Evolutionary conservation across 2,329 filamentous ascomycete genomes (phyloP).

Genomic region (Penicillium glabrum): DNA sequence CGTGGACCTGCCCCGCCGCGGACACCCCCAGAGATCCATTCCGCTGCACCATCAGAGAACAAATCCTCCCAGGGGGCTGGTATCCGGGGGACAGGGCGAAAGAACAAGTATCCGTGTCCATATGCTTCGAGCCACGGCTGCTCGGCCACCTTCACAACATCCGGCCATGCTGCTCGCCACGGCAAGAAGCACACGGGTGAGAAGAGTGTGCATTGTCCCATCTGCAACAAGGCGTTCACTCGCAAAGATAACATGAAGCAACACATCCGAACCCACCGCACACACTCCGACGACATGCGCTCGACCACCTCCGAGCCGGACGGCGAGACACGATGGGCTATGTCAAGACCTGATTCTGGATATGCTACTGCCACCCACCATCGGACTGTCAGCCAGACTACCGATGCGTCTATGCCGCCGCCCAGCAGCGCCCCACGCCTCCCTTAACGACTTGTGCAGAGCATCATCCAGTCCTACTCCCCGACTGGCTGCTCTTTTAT

Average conservation of each 20-base stretch:
- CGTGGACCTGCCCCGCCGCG: slow-evolving; percentile 24
- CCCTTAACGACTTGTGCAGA: slow-evolving; percentile 5
- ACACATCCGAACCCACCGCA: slow-evolving; percentile 61
- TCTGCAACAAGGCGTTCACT: slow-evolving; percentile 68
- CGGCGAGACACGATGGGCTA: slow-evolving; percentile 14
- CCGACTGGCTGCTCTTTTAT: background rate
- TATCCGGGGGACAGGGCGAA: slow-evolving; percentile 36
- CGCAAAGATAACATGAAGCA: slow-evolving; percentile 72
- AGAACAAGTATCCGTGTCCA: slow-evolving; percentile 67
- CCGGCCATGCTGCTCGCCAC: slow-evolving; percentile 65
- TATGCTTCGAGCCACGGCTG: slow-evolving; percentile 61
- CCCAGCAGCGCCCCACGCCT: slow-evolving; percentile 3
- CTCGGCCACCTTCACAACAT: slow-evolving; percentile 65
- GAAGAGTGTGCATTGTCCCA: slow-evolving; percentile 66
- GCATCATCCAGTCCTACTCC: background rate
- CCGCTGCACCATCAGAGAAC: slow-evolving; percentile 21
- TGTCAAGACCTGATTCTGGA: slow-evolving; percentile 11
- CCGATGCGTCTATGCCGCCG: slow-evolving; percentile 4
- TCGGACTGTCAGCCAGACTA: slow-evolving; percentile 17
- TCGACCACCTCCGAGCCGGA: slow-evolving; percentile 20
- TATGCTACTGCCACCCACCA: slow-evolving; percentile 14
- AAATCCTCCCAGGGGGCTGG: slow-evolving; percentile 27
- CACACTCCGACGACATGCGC: slow-evolving; percentile 34
- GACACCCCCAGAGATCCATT: slow-evolving; percentile 25
- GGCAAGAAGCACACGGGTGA: slow-evolving; percentile 69